phyloP scores from a whole-genome alignment of 441 rosid species.

The Gossypium trilobum region DNA sequence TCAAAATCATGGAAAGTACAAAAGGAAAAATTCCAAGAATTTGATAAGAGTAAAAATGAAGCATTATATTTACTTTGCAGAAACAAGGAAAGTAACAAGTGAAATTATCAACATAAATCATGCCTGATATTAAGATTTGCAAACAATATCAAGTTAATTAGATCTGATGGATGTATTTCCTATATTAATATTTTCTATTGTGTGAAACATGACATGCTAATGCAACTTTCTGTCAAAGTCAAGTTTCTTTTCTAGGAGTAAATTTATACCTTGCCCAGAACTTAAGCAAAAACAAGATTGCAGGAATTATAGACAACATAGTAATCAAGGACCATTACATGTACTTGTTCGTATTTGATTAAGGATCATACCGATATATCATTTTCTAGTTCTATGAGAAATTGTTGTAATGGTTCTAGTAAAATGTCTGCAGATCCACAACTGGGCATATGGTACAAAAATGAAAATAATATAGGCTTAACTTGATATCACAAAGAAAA shows the following conservation, averaged over 20 bases:
- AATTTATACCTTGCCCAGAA: neutral
- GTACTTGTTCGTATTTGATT: neutral
- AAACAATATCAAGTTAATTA: neutral
- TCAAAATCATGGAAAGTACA: neutral
- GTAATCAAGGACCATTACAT: slow-evolving; percentile 1
- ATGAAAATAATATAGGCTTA: neutral
- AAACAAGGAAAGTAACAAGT: neutral
- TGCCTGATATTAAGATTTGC: neutral
- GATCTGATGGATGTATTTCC: neutral
- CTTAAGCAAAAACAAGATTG: slow-evolving; percentile 1
- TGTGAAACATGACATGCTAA: neutral
- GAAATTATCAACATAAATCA: neutral
- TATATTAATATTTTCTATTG: neutral
- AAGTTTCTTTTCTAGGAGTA: neutral
- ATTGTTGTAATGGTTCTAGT: neutral
- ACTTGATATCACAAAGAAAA: neutral
- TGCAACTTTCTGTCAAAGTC: neutral
- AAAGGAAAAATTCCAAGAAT: neutral
- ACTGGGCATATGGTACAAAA: neutral
- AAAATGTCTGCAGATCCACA: neutral
- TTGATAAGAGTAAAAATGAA: neutral
- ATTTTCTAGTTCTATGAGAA: neutral
- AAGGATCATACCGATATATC: neutral
- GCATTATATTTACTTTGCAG: neutral
- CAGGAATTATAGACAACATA: neutral